Percentiles rank a stretch among this genome's conserved stretches.
Evolutionary conservation across 2,329 filamentous ascomycete species (phyloP).

Genomic region (Pseudogymnoascus sp.): DNA sequence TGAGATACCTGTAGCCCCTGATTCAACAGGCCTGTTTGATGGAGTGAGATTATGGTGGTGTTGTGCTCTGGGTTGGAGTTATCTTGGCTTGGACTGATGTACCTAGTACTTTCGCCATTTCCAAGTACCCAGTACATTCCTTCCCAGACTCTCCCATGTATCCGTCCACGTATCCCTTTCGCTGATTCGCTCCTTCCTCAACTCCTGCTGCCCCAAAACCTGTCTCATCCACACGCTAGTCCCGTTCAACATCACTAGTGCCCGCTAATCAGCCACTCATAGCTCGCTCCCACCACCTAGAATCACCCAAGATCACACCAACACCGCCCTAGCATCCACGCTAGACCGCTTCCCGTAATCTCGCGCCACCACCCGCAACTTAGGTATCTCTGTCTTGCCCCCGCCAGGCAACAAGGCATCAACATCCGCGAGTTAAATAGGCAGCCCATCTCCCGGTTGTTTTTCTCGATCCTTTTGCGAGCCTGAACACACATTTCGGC

Average conservation of each 20-base stretch:
- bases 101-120: background rate
- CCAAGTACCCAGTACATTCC: background rate
- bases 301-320: conserved; percentile 7
- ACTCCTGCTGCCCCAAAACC: conserved; percentile 1
- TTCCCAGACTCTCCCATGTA: background rate
- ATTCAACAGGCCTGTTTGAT: background rate
- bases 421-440: conserved; percentile 11
- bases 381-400: conserved; percentile 1
- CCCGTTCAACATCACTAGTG: background rate
- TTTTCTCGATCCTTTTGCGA: conserved; percentile 11
- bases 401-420: conserved; percentile 4
- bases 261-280: conserved; percentile 1
- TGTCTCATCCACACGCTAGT: background rate
- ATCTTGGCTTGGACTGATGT: background rate
- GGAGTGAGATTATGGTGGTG: background rate
- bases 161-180: background rate
- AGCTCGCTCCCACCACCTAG: conserved; percentile 4
- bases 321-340: background rate
- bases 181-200: background rate
- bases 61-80: no score
- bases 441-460: conserved; percentile 20
- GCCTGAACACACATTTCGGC: conserved; percentile 19
- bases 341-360: background rate
- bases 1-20: background rate
- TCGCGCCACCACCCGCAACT: background rate